Evolutionary conservation across 768 basidiomycete genomes (phyloP), one percentile per base, ranked within the genome.

Genomic region (Lentinula raphanica): DNA sequence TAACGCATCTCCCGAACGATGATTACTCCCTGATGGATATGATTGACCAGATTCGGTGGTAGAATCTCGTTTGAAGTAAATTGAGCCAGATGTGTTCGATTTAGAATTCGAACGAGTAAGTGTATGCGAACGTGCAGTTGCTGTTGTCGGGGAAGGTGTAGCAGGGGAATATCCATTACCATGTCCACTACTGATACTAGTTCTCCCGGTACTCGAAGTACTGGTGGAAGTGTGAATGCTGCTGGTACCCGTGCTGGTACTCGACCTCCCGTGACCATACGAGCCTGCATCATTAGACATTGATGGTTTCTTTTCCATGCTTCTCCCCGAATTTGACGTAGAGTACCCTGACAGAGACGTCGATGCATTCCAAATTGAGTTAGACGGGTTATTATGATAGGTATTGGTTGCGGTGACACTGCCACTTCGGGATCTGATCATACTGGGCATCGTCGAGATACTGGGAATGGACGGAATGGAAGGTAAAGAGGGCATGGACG

Each of bases 281-380:
- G 15, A 25, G 32, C 35, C 17, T 12, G 6, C 36, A 8, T 9
- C 36, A 25, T 11, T 28, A 23, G 51, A 38, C 51, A 53, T 38
- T 23, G 51, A 28, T 3, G 51, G 51, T 11, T 23, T 21, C 27
- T 5, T 11, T 17, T 50, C 17, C 12, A 53, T 27, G 19, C 51
- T 25, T 40, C 23, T 53, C 4, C 49, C 29, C n/a, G 49, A 31
- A 12, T n/a, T 32, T n/a, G 71, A 58, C 80, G 79, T 15, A 68
- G 68, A 11, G 74, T 69, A 64, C 78, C 80, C 59, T 74, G 74
- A 29, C 74, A 70, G 29, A 81, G 65, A 59, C 72, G 76, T 23
- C 63, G 60, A 21, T 64, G 62, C 36, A 21, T 36, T 25, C 19
- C 19, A 36, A 27, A 35, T 12, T 3, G 29, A 15, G 32, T 31